Evolutionary conservation across 345 rosid species (phyloP).

Genomic region (Murraya koenigii): DNA sequence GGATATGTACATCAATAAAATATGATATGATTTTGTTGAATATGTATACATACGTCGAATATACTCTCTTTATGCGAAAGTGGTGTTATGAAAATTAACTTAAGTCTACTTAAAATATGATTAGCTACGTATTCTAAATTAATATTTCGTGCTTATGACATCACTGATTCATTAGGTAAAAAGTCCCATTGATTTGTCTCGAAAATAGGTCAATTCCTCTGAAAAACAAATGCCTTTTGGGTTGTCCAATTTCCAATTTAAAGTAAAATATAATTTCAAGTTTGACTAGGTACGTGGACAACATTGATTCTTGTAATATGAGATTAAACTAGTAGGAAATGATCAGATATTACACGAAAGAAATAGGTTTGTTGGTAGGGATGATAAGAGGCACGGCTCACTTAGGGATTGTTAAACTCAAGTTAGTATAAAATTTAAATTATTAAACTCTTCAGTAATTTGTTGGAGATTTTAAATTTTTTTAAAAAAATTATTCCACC

Average conservation of each 20-base stretch:
- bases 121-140: not conserved
- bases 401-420: no score
- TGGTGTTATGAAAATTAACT: not conserved
- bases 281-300: not conserved
- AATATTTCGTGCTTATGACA: not conserved
- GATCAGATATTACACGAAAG: no score
- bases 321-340: no score
- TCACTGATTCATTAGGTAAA: conserved; percentile 1
- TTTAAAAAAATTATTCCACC: no score
- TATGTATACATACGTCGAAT: not conserved
- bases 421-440: no score
- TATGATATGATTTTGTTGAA: not conserved
- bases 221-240: not conserved
- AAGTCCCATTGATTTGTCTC: not conserved
- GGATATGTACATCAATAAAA: not conserved
- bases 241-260: not conserved
- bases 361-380: no score
- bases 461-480: no score
- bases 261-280: not conserved
- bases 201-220: not conserved
- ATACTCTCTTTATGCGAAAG: not conserved
- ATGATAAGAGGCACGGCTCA: no score
- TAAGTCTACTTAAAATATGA: not conserved
- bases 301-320: not conserved
- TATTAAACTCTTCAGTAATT: no score